phyloP scores from a whole-genome alignment of 208 protist genomes.

The Crithidia fasciculata region DNA sequence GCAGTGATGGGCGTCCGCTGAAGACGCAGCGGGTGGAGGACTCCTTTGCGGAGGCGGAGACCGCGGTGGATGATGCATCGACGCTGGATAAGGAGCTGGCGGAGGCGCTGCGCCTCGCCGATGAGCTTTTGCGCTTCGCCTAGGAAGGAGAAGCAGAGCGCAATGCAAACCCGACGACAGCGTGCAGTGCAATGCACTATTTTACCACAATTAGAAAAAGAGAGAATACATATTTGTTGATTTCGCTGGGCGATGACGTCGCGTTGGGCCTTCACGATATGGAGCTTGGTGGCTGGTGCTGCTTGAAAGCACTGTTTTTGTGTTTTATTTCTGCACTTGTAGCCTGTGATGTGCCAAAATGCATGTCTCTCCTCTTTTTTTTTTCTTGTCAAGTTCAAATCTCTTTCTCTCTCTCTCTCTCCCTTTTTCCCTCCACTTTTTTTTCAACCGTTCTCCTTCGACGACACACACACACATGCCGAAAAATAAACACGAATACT shows the following conservation, averaged over 20 bases:
- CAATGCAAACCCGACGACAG: too few species aligned
- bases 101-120: constrained; percentile 77
- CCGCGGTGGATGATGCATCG: constrained; percentile 20
- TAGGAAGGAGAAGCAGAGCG: constrained; percentile 14
- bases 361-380: background rate
- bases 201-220: background rate
- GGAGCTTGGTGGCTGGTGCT: too few species aligned
- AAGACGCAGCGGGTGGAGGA: constrained; percentile 10
- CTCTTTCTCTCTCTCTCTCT: constrained; percentile 14
- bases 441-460: background rate
- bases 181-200: background rate
- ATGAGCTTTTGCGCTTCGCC: constrained; percentile 67
- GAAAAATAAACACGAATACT: background rate
- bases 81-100: constrained; percentile 50
- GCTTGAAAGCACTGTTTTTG: too few species aligned
- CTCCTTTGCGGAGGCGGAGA: constrained; percentile 22
- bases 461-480: background rate
- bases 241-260: too few species aligned
- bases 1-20: background rate
- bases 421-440: background rate
- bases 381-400: background rate
- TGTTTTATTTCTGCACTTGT: too few species aligned
- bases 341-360: too few species aligned
- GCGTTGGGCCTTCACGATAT: too few species aligned
- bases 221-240: too few species aligned